Evolutionary conservation across 2,329 filamentous ascomycete genomes (phyloP).

Genomic region (Neurospora crassa): DNA sequence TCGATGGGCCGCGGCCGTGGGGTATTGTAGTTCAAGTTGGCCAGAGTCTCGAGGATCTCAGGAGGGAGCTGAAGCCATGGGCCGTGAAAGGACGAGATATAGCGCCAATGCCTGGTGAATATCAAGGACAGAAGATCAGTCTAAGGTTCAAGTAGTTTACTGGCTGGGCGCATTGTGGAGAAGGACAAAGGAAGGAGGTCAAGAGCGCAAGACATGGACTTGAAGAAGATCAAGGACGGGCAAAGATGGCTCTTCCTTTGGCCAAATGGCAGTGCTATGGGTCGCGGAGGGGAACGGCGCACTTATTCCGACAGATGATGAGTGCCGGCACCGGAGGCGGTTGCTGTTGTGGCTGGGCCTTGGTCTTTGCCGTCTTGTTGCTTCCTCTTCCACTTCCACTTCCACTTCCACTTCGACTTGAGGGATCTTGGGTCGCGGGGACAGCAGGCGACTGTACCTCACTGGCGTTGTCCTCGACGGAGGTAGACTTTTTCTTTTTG

Average conservation of each 20-base stretch:
- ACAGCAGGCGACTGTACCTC: slow-evolving; percentile 1
- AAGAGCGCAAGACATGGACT: neutral
- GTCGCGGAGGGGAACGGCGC: slow-evolving; percentile 3
- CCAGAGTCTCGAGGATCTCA: slow-evolving; percentile 69
- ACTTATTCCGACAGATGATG: slow-evolving; percentile 21
- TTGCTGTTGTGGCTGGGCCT: slow-evolving; percentile 1
- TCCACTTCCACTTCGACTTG: neutral
- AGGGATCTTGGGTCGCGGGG: slow-evolving; percentile 3
- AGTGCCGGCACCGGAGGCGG: slow-evolving; percentile 11
- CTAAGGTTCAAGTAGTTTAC: neutral
- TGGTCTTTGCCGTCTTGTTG: slow-evolving; percentile 6
- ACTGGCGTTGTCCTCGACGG: slow-evolving; percentile 2
- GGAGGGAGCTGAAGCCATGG: slow-evolving; percentile 73
- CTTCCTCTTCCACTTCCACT: neutral
- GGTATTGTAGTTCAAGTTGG: slow-evolving; percentile 70
- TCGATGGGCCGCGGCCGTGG: slow-evolving; percentile 69
- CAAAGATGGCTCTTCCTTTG: neutral
- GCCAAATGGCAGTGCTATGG: neutral
- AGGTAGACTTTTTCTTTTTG: slow-evolving; percentile 2
- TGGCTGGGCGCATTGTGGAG: neutral
- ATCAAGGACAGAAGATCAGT: neutral
- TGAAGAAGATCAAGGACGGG: neutral
- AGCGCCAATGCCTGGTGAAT: slow-evolving; percentile 62
- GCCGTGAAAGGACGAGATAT: slow-evolving; percentile 75
- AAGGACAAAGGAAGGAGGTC: neutral